These are phyloP conservation scores for Lactifluus subvellereus DNA, from an alignment of 768 basidiomycete genomes.

Conservation along the genomic window DNA sequence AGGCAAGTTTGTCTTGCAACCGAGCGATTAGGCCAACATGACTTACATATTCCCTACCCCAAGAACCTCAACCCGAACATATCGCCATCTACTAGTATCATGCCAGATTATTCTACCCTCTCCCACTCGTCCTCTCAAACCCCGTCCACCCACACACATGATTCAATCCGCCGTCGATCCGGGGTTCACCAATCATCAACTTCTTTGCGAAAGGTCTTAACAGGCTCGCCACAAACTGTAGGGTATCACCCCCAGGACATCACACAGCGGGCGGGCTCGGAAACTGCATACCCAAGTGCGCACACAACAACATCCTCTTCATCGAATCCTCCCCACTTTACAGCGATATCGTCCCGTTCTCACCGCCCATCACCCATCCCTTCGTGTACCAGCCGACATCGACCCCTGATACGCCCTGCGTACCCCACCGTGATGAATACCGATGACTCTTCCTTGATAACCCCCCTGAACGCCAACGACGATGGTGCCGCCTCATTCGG, in stretches of 20 bases:
- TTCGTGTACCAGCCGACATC: neutral
- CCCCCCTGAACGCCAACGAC: neutral
- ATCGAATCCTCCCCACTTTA: slow-evolving; percentile 4
- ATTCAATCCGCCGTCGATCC: slow-evolving; percentile 11
- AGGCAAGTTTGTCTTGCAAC: neutral
- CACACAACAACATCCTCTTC: neutral
- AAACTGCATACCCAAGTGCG: neutral
- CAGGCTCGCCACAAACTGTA: neutral
- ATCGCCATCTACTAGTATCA: neutral
- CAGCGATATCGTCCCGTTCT: slow-evolving; percentile 3
- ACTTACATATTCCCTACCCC: neutral
- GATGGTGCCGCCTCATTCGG: neutral
- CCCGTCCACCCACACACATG: neutral
- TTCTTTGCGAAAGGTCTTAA: neutral
- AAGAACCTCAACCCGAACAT: neutral
- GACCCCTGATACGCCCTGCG: neutral
- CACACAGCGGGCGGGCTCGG: neutral
- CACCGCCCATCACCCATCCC: slow-evolving; percentile 1
- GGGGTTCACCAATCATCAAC: neutral
- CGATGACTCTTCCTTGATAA: neutral
- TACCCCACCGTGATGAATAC: neutral
- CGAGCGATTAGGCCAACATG: neutral
- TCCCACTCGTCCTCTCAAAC: slow-evolving; percentile 1
- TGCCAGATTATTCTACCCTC: slow-evolving; percentile 10
- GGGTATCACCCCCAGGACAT: neutral